phyloP scores from a whole-genome alignment of 164 flowering plant species.

The Chloranthus sessilifolius region DNA sequence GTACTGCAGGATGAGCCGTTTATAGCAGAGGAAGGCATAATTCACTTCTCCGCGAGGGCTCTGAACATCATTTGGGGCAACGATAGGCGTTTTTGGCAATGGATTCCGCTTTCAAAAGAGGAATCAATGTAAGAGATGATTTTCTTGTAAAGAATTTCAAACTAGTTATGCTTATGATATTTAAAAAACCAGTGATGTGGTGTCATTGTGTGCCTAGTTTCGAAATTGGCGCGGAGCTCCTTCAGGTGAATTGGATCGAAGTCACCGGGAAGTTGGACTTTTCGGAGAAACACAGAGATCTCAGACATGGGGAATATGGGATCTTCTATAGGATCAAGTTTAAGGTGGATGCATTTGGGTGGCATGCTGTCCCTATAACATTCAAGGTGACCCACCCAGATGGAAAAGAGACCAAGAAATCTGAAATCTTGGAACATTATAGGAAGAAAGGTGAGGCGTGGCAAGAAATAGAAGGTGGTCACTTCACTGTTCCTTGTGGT shows the following conservation, averaged over 20 bases:
- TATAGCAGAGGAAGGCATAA: not conserved
- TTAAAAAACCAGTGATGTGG: not conserved
- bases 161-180: not conserved
- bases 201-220: not conserved
- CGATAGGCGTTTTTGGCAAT: slow-evolving; percentile 18
- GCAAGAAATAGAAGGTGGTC: slow-evolving; percentile 20
- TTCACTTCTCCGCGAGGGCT: slow-evolving; percentile 7
- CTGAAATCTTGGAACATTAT: slow-evolving; percentile 12
- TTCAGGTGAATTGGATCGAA: slow-evolving; percentile 29
- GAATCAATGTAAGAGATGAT: not conserved
- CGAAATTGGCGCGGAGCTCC: slow-evolving; percentile 17
- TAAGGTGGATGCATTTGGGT: slow-evolving; percentile 29
- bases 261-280: slow-evolving; percentile 12
- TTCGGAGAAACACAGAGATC: no score
- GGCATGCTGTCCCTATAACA: slow-evolving; percentile 20
- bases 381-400: slow-evolving; percentile 5
- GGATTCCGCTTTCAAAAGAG: slow-evolving; percentile 5
- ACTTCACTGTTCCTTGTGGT: slow-evolving; percentile 9
- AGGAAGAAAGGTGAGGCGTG: slow-evolving; percentile 6
- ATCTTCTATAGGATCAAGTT: slow-evolving; percentile 22
- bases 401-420: slow-evolving; percentile 6
- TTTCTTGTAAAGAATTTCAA: not conserved
- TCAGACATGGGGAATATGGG: not conserved
- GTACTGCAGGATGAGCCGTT: no score
- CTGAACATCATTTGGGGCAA: slow-evolving; percentile 18